Base-by-base conservation (phyloP, 208 protist genomes). In the Wallacemonas rigidus region DNA sequence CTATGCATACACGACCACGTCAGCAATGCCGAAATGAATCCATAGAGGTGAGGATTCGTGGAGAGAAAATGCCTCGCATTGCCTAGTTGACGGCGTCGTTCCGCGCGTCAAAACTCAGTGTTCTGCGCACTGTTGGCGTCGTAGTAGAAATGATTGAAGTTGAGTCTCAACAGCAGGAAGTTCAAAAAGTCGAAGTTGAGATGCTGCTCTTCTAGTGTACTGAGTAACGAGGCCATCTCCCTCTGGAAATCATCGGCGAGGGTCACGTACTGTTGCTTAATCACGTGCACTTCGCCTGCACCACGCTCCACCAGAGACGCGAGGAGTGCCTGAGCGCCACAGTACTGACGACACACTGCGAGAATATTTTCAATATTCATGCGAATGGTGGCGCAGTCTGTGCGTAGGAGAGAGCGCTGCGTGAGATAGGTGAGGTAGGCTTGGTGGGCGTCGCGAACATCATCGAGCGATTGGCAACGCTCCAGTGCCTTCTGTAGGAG, bases 101-200 rank as follows among this genome's bases (percentile, higher is more conserved):
- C 12, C 14, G 12, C 17, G 17, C 36, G 55, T 71, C 72, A 91
- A 68, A 88, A 91, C 12, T 91, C 86, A 58, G 82, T 88, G 55
- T 86, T 88, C 44, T 55, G 17, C 15, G 58, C 78, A 41, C 76
- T 56, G 26, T 54, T 58, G 11, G 75, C 74, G 57, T 91, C 83
- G 72, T 82, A 77, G 67, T 91, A 91, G 67, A 82, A 91, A 26
- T 80, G 72, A 72, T 91, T 91, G 61, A 91, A 91, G 72, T 91
- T 88, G 58, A 91, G 81, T 8, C 86, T 75, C 50, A 91, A 83
- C 57, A 89, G 75, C 69, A 91, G 63, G 79, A 89, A 91, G 73
- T 87, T 91, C 15, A 91, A 69, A 64, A 91, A 91, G 64, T 87
- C 86, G 65, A 91, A 88, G 56, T 91, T 71, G 41, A 85, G 57